Evolutionary conservation across 495 filamentous ascomycete genomes (phyloP).

Genomic region (Talaromyces adpressus): DNA sequence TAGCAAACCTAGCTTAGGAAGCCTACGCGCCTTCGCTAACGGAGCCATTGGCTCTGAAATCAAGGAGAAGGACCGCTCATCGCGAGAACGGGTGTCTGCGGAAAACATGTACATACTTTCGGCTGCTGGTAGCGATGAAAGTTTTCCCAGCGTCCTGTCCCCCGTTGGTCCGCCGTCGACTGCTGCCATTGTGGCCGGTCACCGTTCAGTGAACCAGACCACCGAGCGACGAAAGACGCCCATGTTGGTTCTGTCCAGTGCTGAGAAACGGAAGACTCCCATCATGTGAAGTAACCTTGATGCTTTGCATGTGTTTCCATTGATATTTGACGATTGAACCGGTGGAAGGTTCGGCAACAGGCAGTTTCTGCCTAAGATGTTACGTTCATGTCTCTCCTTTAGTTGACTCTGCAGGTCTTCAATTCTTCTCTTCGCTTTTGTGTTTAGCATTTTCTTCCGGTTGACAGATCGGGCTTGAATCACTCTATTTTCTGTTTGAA

Average conservation of each 20-base stretch:
- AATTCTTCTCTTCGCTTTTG: neutral
- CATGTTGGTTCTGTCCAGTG: constrained; percentile 78
- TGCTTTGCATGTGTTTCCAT: neutral
- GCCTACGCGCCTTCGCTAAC: constrained; percentile 68
- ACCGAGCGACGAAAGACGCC: constrained; percentile 71
- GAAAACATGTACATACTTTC: constrained; percentile 29
- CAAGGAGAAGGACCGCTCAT: constrained; percentile 54
- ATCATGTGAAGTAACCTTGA: constrained; percentile 34
- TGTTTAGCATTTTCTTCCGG: constrained; percentile 1
- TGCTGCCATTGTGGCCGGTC: constrained; percentile 41
- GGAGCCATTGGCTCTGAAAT: constrained; percentile 84
- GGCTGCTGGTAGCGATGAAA: constrained; percentile 50
- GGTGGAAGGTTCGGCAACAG: constrained; percentile 8
- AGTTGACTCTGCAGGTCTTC: neutral
- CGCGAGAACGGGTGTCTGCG: constrained; percentile 51
- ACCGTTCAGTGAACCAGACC: constrained; percentile 35
- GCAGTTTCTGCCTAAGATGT: neutral
- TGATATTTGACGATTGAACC: neutral
- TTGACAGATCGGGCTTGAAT: neutral
- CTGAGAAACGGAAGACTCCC: constrained; percentile 84
- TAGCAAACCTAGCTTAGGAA: constrained; percentile 71
- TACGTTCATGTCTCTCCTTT: constrained; percentile 7
- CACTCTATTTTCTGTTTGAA: neutral
- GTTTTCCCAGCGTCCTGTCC: constrained; percentile 48
- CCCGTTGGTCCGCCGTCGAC: constrained; percentile 34